A percentile compares a stretch with the other conserved stretches of the same genome.
Conservation (phyloP, 306 rosid species). For the Crataegus laevigata region DNA sequence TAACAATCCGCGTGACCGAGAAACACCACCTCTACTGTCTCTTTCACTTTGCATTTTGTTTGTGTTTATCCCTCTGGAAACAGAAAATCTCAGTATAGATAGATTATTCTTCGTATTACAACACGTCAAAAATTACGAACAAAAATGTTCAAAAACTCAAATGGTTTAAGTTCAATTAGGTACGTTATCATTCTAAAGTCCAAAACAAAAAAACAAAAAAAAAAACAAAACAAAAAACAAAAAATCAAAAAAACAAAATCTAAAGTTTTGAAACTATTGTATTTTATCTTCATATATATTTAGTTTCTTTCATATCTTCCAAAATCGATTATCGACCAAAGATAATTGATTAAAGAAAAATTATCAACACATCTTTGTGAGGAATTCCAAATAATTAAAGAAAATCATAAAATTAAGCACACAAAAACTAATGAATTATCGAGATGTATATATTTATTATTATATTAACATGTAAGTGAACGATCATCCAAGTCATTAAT, state of each 20-base stretch:
- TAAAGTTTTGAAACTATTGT: background rate
- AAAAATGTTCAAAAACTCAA: background rate
- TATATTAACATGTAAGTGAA: background rate
- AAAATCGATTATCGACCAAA: background rate
- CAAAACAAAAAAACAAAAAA: background rate
- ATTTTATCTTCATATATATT: background rate
- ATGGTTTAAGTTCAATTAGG: background rate
- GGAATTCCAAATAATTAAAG: background rate
- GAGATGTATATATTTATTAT: background rate
- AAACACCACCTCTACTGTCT: constrained; percentile 26
- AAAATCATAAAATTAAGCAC: background rate
- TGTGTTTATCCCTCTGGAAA: constrained; percentile 7
- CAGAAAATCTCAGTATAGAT: background rate
- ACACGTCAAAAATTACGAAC: background rate
- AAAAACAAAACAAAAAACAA: too few species aligned
- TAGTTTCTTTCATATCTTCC: background rate
- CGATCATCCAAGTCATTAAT: background rate
- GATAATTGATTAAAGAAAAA: background rate
- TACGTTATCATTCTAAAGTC: background rate
- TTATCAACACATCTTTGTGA: too few species aligned
- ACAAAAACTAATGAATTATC: background rate
- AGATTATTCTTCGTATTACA: background rate
- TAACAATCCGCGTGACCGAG: constrained; percentile 19
- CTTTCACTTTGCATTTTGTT: constrained; percentile 46
- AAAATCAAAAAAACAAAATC: too few species aligned